These are phyloP conservation scores for Typha latifolia DNA, from an alignment of 176 grass and related monocot genomes.

Conservation along the genomic window DNA sequence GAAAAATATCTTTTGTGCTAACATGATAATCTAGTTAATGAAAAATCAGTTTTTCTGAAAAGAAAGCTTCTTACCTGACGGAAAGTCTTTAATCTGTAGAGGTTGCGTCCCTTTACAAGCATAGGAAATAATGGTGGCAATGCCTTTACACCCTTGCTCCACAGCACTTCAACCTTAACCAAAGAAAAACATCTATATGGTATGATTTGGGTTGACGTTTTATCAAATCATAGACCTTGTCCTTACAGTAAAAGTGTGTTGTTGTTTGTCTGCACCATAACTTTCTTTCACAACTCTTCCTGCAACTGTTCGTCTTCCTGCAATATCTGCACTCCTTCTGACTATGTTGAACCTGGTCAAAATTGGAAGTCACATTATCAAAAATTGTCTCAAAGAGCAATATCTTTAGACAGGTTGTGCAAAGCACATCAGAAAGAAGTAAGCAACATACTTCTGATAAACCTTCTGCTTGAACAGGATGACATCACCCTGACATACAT, in stretches of 20 bases:
- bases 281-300: conserved; percentile 70
- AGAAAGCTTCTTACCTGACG: conserved; percentile 38
- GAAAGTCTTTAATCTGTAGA: conserved; percentile 63
- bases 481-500: conserved; percentile 59
- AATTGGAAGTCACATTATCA: neutral
- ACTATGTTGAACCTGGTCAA: conserved; percentile 29
- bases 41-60: neutral
- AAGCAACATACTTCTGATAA: conserved; percentile 19
- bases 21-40: neutral
- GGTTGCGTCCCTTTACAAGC: conserved; percentile 66
- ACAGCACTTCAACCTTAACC: conserved; percentile 61
- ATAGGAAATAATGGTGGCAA: conserved; percentile 44
- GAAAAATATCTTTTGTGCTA: neutral
- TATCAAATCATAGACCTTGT: conserved; percentile 10
- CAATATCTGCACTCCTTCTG: conserved; percentile 35
- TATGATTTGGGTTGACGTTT: neutral
- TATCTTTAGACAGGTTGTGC: neutral
- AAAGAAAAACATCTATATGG: conserved; percentile 2
- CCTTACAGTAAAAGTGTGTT: conserved; percentile 71
- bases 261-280: conserved; percentile 63
- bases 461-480: conserved; percentile 67
- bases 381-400: neutral
- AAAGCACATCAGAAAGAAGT: conserved; percentile 8
- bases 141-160: conserved; percentile 47
- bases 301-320: conserved; percentile 49